Conservation (phyloP, 148 eudicot genomes). For the Arctostaphylos glauca region DNA sequence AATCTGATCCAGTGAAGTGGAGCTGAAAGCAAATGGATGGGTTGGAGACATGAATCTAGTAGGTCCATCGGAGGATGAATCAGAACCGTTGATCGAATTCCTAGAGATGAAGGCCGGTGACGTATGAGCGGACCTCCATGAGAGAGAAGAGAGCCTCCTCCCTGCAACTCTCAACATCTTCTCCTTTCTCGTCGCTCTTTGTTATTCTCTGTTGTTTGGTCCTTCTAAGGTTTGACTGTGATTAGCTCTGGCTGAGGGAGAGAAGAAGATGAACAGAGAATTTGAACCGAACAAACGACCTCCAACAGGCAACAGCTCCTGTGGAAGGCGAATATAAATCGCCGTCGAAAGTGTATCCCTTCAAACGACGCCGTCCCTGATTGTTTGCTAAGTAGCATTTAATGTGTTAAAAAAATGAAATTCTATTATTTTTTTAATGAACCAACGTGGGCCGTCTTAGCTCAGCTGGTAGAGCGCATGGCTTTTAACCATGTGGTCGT, state of each 20-base stretch:
- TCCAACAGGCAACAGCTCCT: neutral
- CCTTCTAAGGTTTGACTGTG: neutral
- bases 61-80: neutral
- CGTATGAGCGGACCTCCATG: constrained; percentile 11
- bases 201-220: neutral
- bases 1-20: constrained; percentile 13
- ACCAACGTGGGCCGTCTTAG: constrained; percentile 36
- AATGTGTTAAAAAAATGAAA: too few relatives aligned
- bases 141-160: constrained; percentile 17
- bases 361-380: neutral
- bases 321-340: neutral
- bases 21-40: neutral
- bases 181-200: neutral
- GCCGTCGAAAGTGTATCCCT: too few relatives aligned
- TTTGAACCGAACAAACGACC: neutral
- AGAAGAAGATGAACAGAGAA: neutral
- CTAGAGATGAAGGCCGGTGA: neutral
- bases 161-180: constrained; percentile 9
- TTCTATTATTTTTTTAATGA: too few relatives aligned
- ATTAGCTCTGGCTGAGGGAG: neutral
- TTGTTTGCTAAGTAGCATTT: neutral
- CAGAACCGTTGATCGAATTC: constrained; percentile 10
- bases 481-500: constrained; percentile 85
- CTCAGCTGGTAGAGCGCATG: constrained; percentile 85
- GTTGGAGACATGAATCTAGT: neutral